phyloP scores from a whole-genome alignment of 345 rosid species.

The Jatropha curcas region DNA sequence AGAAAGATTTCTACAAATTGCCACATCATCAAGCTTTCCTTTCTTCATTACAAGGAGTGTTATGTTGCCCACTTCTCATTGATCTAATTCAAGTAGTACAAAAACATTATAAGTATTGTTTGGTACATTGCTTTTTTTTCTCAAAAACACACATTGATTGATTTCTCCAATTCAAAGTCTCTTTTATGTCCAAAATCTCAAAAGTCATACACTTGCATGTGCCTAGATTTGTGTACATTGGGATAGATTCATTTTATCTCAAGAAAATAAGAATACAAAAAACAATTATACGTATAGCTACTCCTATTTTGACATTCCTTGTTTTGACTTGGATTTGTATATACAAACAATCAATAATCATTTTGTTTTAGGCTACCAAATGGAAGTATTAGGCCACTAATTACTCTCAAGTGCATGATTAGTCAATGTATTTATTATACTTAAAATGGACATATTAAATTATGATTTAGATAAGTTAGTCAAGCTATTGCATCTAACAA shows the following conservation, averaged over 20 bases:
- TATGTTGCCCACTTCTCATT: no score
- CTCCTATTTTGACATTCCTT: neutral
- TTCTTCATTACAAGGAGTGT: neutral
- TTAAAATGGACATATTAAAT: no score
- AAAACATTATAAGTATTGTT: no score
- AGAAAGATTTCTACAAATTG: constrained; percentile 4
- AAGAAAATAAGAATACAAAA: neutral
- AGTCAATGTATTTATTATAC: no score
- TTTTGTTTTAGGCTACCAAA: neutral
- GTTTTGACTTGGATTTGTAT: neutral
- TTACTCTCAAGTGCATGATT: neutral
- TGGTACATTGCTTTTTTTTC: neutral
- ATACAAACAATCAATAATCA: no score
- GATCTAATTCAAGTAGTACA: no score
- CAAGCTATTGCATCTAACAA: no score
- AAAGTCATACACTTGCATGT: neutral
- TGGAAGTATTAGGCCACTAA: neutral
- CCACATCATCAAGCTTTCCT: neutral
- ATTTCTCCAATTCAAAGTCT: neutral
- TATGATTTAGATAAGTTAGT: no score
- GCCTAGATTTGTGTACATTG: constrained; percentile 8
- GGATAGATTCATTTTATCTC: neutral
- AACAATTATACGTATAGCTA: constrained; percentile 2
- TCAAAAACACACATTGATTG: neutral
- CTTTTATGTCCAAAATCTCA: neutral